Conservation (phyloP, 73 alveolate genomes). For the Symbiodinium natans region DNA sequence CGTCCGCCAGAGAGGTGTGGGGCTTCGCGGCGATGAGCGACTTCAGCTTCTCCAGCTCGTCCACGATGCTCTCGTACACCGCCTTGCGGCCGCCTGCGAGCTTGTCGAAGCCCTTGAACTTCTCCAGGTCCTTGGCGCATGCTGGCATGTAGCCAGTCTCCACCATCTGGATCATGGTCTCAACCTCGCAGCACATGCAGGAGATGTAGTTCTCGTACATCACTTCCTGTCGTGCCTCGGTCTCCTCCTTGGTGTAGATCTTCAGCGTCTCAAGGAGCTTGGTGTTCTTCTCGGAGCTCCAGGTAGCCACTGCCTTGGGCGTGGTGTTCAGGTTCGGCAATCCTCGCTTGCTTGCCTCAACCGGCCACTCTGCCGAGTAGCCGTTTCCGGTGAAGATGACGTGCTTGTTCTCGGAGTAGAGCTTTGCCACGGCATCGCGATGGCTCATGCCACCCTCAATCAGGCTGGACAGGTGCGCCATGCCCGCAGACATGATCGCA, state of each 20-base stretch:
- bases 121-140: conserved; percentile 35
- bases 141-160: conserved; percentile 83
- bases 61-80: conserved; percentile 43
- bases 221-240: conserved; percentile 76
- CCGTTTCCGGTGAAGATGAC: conserved; percentile 94
- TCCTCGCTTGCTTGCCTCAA: conserved; percentile 81
- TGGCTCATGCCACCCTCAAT: conserved; percentile 92
- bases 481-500: conserved; percentile 84
- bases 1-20: conserved; percentile 43
- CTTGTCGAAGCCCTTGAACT: not conserved
- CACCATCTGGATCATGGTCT: conserved; percentile 84
- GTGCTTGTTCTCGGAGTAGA: conserved; percentile 63
- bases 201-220: conserved; percentile 90
- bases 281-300: conserved; percentile 82
- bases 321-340: conserved; percentile 91
- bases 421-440: conserved; percentile 78
- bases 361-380: conserved; percentile 86
- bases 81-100: not conserved
- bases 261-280: conserved; percentile 65
- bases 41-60: conserved; percentile 14
- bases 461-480: conserved; percentile 64
- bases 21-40: not conserved
- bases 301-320: conserved; percentile 75
- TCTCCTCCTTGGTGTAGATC: conserved; percentile 87
- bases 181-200: conserved; percentile 67